phyloP scores from a whole-genome alignment of 257 asterid genomes.

The Solanum pennellii region DNA sequence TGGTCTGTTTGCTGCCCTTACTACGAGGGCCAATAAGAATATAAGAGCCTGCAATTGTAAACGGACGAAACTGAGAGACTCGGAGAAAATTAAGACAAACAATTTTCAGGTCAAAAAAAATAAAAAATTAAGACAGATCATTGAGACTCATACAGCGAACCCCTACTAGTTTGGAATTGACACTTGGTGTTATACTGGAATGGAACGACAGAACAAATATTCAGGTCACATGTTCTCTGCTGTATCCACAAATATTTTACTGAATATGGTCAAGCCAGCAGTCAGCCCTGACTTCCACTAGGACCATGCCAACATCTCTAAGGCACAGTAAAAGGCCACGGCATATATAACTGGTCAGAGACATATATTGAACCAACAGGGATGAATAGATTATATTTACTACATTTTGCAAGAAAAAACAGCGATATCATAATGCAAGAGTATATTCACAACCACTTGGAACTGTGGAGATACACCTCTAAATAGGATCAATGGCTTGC shows the following conservation, averaged over 20 bases:
- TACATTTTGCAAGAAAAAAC: not conserved
- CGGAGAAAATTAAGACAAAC: not conserved
- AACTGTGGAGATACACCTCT: not conserved
- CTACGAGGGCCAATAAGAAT: constrained; percentile 81
- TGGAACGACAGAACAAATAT: not conserved
- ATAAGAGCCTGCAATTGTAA: constrained; percentile 63
- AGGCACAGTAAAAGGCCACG: not conserved
- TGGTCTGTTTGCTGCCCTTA: constrained; percentile 83
- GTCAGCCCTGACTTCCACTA: not conserved
- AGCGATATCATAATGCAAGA: not conserved
- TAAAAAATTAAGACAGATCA: not conserved
- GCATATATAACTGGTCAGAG: not conserved
- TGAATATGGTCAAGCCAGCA: not conserved
- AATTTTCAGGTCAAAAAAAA: not conserved
- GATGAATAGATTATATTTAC: not conserved
- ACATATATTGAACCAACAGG: not conserved
- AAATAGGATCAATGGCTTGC: not conserved
- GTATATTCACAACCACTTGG: not conserved
- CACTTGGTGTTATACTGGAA: not conserved
- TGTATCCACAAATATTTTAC: not conserved
- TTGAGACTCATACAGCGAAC: not conserved
- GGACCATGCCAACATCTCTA: not conserved
- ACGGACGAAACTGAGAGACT: not conserved
- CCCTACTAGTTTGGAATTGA: not conserved
- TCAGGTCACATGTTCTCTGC: not conserved